Base-by-base conservation (phyloP, 1,284 basidiomycete genomes). In the Naganishia liquefaciens region DNA sequence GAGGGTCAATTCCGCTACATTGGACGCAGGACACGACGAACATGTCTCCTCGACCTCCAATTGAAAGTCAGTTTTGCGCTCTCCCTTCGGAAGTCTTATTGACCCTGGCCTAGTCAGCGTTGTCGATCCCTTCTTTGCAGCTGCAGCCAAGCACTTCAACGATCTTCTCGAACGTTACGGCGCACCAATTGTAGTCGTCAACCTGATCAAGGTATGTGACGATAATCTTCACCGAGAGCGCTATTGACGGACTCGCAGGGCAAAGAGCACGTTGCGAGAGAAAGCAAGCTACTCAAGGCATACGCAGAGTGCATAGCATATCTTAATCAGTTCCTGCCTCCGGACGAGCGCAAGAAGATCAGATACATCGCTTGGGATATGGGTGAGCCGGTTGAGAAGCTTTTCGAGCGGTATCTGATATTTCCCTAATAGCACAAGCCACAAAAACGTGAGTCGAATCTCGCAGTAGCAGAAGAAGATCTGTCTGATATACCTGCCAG, bases 291-390 rank as follows among this genome's bases (percentile, higher is more conserved):
- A 10, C 80, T 95, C 23, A 86, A 88, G 10, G 93, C 97, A 73
- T 99, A 96, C 75, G 89, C 88, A 0, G 87, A 94, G 74, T 99
- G 96, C 75, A 87, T 97, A 25, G 78, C 85, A 63, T 99, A 98
- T 74, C 83, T 99, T 40, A 98, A 98, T 71, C 96, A 99, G 74
- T 98, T 97, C 79, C 77, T 99, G 19, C 93, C 95, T 0, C 63
- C 63, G 9, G 63, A 68, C 17, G 81, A 83, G 6, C 88, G 83
- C 27, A 90, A 92, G 80, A 88, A 88, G 80, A 92, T 99, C 85
- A 82, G 87, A 4, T 96, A 98, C 75, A 86, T 92, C 40, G 88
- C 93, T 10, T 99, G 93, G 91, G 96, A 99, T 77, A 97, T 99
- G 90, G 88, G 89, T 19, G 84, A 88, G 51, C 90, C 91, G 1